Percentiles rank a stretch among this genome's conserved stretches.
phyloP scores from a whole-genome alignment of 345 rosid genomes.

The Conringia planisiliqua region DNA sequence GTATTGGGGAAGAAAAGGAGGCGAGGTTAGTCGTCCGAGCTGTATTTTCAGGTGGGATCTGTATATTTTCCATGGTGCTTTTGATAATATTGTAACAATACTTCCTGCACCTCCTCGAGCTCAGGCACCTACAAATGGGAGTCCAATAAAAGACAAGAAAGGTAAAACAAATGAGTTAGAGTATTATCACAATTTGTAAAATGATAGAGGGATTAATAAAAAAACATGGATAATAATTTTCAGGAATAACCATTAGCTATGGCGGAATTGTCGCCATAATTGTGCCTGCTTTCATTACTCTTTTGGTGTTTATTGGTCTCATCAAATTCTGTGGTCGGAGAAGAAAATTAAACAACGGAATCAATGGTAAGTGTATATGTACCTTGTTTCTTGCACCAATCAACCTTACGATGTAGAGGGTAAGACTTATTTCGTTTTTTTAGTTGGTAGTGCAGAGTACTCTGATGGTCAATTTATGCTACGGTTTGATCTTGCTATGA shows the following conservation, averaged over 20 bases:
- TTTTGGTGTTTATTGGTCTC: neutral
- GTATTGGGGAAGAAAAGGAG: neutral
- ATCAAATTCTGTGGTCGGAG: neutral
- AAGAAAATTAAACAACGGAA: neutral
- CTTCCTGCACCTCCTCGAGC: neutral
- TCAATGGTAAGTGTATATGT: neutral
- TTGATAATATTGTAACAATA: neutral
- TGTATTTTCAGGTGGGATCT: slow-evolving; percentile 14
- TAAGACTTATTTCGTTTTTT: neutral
- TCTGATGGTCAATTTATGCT: slow-evolving; percentile 4
- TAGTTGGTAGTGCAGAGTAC: slow-evolving; percentile 2
- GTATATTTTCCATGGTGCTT: neutral
- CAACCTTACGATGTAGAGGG: neutral
- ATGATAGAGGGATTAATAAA: neutral
- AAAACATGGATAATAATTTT: neutral
- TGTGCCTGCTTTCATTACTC: slow-evolving; percentile 15
- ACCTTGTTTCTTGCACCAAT: neutral
- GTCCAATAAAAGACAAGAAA: neutral
- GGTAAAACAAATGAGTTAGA: neutral
- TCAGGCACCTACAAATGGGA: neutral
- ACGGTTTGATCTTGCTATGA: neutral
- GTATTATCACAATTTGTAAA: neutral
- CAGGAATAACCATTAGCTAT: neutral
- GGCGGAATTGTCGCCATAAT: slow-evolving; percentile 1
- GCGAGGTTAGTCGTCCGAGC: neutral